Base-by-base conservation (phyloP, 164 flowering plant species). In the Sextonia rubra region DNA sequence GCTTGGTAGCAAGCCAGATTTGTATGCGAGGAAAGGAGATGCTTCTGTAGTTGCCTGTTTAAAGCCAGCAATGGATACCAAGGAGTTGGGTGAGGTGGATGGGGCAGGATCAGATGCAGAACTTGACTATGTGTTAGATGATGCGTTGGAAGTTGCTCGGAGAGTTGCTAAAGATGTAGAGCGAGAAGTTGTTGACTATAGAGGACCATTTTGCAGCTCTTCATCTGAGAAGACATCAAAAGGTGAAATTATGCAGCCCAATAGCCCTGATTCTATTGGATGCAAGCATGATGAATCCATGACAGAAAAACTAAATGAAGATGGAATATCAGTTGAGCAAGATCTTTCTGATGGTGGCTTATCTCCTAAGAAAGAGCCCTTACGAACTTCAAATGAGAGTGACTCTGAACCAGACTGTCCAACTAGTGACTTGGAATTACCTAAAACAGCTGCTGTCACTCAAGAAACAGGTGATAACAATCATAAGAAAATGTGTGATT, bases 101-200 rank as follows among this genome's bases (percentile, higher is more conserved):
- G 81, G 74, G 67, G 77, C 72, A 62, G 74, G 68, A 67, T 80
- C 91, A 30, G 86, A 83, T 73, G 75, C 83, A 78, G 96, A 85
- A 48, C 78, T 86, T 30, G 97, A 90, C 32, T 86, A 85, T 83
- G 94, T 89, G 26, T 78, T 85, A 14, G 85, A 86, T 71, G 98
- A 93, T 82, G 89, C 99, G 25, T 74, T 93, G 75, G 93, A 95
- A 80, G 84, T 90, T 71, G 97, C 97, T 77, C 74, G 90, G 63
- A 85, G 84, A 71, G 98, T 93, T 72, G 97, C 94, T 30, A 85
- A 84, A 70, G 91, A 88, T 81, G 94, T 88, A 47, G 93, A 84
- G 79, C 82, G 87, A 74, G 90, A 91, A 77, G 88, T 88, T 58
- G 86, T 72, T 24, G 88, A 83, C 73, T 79, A 76, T 70, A 77